phyloP scores from a whole-genome alignment of 1,139 yeast genomes.

The Kluyveromyces sp. region DNA sequence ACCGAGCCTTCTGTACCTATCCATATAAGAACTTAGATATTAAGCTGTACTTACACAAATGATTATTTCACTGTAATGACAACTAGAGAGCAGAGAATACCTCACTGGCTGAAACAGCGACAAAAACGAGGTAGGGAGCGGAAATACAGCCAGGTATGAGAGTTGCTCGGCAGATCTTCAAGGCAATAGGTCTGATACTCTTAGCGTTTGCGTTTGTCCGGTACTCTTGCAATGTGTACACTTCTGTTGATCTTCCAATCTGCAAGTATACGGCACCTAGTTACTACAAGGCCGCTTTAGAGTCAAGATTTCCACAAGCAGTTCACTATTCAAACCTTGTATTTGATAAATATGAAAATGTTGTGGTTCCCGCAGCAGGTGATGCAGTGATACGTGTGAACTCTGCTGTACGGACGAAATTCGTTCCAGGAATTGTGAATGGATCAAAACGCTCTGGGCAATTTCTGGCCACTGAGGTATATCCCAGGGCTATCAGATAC shows the following conservation, averaged over 20 bases:
- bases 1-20: too few relatives aligned
- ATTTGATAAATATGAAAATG: background rate
- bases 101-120: too few relatives aligned
- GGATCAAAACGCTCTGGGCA: background rate
- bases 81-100: too few relatives aligned
- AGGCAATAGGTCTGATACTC: background rate
- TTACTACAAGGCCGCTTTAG: background rate
- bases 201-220: background rate
- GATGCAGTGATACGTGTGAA: background rate
- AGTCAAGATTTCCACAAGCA: conserved; percentile 1
- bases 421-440: background rate
- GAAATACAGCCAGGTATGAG: too few relatives aligned
- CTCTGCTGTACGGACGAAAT: background rate
- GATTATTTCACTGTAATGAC: too few relatives aligned
- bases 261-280: conserved; percentile 6
- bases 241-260: background rate
- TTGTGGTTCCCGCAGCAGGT: background rate
- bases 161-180: background rate
- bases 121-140: too few relatives aligned
- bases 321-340: background rate
- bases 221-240: background rate
- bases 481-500: background rate
- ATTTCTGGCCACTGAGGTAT: background rate
- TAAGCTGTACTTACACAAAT: too few relatives aligned
- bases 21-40: too few relatives aligned